Conservation (phyloP, 73 alveolate genomes). For the Stentor roeselii region DNA sequence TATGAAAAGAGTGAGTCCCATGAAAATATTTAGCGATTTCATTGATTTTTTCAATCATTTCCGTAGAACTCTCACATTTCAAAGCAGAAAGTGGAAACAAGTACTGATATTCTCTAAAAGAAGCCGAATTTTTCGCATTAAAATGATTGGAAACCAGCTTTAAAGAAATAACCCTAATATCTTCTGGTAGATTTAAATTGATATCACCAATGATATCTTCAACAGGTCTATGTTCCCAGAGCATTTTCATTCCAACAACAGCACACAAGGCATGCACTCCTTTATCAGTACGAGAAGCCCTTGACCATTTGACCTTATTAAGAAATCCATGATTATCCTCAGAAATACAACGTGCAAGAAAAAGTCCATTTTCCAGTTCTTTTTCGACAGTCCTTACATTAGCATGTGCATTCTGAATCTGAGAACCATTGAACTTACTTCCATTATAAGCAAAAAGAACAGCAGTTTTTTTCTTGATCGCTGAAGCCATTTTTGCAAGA, state of each 20-base stretch:
- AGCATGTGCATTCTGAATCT: background rate
- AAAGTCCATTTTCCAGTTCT: slow-evolving; percentile 25
- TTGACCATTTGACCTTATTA: slow-evolving; percentile 73
- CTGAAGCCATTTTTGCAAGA: slow-evolving; percentile 81
- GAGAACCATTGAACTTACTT: slow-evolving; percentile 18
- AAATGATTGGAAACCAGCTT: slow-evolving; percentile 68
- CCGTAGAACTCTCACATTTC: slow-evolving; percentile 49
- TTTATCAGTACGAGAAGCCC: slow-evolving; percentile 88
- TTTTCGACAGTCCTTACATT: background rate
- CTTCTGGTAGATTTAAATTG: slow-evolving; percentile 76
- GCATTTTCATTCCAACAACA: slow-evolving; percentile 65
- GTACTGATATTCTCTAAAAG: slow-evolving; percentile 85
- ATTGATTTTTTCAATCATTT: slow-evolving; percentile 52
- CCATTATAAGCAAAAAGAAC: slow-evolving; percentile 22
- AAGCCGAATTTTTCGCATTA: slow-evolving; percentile 79
- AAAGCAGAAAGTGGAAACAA: slow-evolving; percentile 68
- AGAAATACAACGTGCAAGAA: background rate
- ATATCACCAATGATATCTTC: slow-evolving; percentile 60
- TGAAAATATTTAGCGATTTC: slow-evolving; percentile 53
- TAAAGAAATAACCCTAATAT: slow-evolving; percentile 70
- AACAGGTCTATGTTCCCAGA: slow-evolving; percentile 26
- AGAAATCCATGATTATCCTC: slow-evolving; percentile 64
- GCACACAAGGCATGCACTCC: slow-evolving; percentile 84
- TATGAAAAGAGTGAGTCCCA: slow-evolving; percentile 92
- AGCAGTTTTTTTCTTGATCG: slow-evolving; percentile 80